phyloP scores from a whole-genome alignment of 1,284 basidiomycete species.

The Melampsora larici-populina region DNA sequence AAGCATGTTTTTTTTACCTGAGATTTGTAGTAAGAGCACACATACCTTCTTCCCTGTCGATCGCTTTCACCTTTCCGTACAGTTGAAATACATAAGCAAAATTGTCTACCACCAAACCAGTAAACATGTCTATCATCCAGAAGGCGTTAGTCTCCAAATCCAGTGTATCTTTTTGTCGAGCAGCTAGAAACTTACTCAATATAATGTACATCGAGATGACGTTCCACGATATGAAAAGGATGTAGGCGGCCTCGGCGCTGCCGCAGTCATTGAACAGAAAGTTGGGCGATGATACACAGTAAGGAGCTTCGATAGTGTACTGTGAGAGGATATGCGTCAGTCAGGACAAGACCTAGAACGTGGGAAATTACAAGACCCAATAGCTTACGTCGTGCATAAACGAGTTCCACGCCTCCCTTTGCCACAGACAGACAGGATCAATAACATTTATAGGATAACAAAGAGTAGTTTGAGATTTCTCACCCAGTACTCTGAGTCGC shows the following conservation, averaged over 20 bases:
- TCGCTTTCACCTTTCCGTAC: constrained; percentile 65
- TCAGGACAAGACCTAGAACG: background rate
- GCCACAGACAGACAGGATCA: background rate
- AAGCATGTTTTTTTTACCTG: background rate
- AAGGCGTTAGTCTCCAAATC: background rate
- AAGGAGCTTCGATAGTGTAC: constrained; percentile 65
- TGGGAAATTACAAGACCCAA: background rate
- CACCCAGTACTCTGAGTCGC: constrained; percentile 60
- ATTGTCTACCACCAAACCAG: constrained; percentile 89
- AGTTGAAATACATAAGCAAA: constrained; percentile 95
- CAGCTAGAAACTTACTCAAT: constrained; percentile 30
- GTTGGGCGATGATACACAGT: constrained; percentile 68
- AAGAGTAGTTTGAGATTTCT: constrained; percentile 66
- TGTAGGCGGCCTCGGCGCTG: constrained; percentile 76
- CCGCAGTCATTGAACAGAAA: constrained; percentile 81
- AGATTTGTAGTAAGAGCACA: background rate
- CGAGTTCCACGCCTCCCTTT: constrained; percentile 83
- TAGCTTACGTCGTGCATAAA: constrained; percentile 80
- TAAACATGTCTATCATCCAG: constrained; percentile 44
- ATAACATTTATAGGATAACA: background rate
- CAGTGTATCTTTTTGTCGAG: background rate
- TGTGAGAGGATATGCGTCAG: background rate
- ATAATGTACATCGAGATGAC: constrained; percentile 72
- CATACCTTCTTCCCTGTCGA: constrained; percentile 70
- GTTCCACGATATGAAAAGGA: constrained; percentile 93